Percentiles rank a stretch among this genome's conserved stretches.
These are phyloP conservation scores for Croton setiger DNA, from an alignment of 441 rosid genomes.

Conservation along the genomic window DNA sequence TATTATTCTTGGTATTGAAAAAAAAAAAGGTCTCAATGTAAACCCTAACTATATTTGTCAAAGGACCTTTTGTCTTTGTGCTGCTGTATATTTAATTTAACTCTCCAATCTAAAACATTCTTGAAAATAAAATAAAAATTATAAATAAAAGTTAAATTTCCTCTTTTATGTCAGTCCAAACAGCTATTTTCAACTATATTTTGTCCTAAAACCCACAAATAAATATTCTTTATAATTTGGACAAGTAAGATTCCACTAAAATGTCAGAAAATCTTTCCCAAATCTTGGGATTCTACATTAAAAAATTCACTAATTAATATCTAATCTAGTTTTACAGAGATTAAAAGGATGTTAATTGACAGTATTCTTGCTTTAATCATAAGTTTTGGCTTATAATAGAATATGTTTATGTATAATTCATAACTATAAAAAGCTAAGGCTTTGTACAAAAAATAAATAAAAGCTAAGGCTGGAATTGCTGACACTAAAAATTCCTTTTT, in stretches of 20 bases:
- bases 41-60: slow-evolving; percentile 21
- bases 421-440: slow-evolving; percentile 17
- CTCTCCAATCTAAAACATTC: slow-evolving; percentile 9
- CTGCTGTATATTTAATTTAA: too few relatives aligned
- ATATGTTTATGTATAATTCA: slow-evolving; percentile 13
- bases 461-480: slow-evolving; percentile 23
- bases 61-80: neutral
- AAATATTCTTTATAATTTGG: neutral
- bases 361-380: slow-evolving; percentile 27
- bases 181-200: slow-evolving; percentile 22
- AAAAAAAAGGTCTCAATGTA: slow-evolving; percentile 16
- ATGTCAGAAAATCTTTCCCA: slow-evolving; percentile 43
- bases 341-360: neutral
- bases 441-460: too few relatives aligned
- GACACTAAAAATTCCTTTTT: slow-evolving; percentile 32
- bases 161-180: slow-evolving; percentile 28
- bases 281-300: slow-evolving; percentile 50
- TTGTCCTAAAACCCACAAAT: slow-evolving; percentile 3
- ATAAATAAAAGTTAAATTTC: slow-evolving; percentile 19
- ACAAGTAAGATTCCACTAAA: slow-evolving; percentile 21
- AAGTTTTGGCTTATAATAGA: slow-evolving; percentile 21
- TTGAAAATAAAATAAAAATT: neutral
- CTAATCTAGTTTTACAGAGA: slow-evolving; percentile 3
- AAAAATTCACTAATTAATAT: slow-evolving; percentile 12
- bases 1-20: neutral